Evolutionary conservation across 305 asterid species (phyloP), one percentile per base, ranked within the genome.

Genomic region (Fraxinus ornus): DNA sequence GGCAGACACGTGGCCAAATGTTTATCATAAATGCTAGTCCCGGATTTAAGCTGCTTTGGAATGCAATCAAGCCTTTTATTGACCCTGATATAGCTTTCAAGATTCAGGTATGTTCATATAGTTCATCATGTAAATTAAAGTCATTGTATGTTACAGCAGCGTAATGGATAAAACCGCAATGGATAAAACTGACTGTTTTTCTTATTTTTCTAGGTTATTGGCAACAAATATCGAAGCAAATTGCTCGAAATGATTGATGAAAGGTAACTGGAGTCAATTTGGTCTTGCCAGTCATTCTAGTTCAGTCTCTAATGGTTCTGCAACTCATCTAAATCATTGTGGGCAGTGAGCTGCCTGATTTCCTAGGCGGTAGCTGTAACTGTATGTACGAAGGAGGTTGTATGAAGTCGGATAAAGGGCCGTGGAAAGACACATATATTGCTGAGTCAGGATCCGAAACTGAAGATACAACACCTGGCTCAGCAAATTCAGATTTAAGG

Each of bases 1-100:
- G 82, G 89, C 93, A 90, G 94, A 89, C 89, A 75, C 84, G 88
- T 12, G 78, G 89, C 39, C 86, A 72, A 82, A 86, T 91, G 91
- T 80, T 90, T 39, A 86, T 91, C 79, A 57, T 91, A 81, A 91
- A 91, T 73, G 89, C 93, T 78, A 89, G 93, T 32, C 89, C 89
- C 19, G 91, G 91, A n/a, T 91, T 91, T 84, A 83, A 86, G 86
- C 62, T 91, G 44, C 85, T 91, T 10, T 91, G 93, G 93, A 88
- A 87, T 76, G 80, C 89, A 33, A 68, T 91, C 39, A 91, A 87
- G 88, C 85, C 91, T 76, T 90, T 91, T 85, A 89, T 91, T 10
- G 90, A 89, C 84, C 87, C 88, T 13, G 85, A 80, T 44, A 89
- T 88, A 12, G 85, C 85, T 41, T 84, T 91, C 83, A 91, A 91